Evolutionary conservation across 2,329 filamentous ascomycete genomes (phyloP).

Genomic region (Xylariales sp.): DNA sequence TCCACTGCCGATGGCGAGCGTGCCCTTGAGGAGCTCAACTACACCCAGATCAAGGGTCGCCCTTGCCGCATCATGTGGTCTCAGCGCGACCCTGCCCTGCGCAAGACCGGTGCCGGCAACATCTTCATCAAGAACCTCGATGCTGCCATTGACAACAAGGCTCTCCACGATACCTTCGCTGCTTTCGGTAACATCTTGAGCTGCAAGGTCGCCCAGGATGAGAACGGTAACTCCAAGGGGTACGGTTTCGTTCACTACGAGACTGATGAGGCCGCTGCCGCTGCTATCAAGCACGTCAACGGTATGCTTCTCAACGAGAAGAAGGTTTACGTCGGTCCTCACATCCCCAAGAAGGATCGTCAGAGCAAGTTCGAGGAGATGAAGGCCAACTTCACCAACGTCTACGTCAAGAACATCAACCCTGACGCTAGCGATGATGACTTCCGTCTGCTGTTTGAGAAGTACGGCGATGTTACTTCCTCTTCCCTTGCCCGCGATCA

Average conservation of each 20-base stretch:
- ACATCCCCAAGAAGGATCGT: conserved; percentile 99
- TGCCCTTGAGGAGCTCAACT: conserved; percentile 98
- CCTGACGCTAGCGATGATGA: conserved; percentile 83
- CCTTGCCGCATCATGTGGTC: conserved; percentile 99
- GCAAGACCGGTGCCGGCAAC: conserved; percentile 98
- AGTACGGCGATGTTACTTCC: conserved; percentile 90
- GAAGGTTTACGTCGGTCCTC: conserved; percentile 99
- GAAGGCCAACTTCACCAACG: conserved; percentile 99
- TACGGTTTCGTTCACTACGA: conserved; percentile 99
- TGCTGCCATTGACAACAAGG: conserved; percentile 99
- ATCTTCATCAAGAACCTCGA: conserved; percentile 99
- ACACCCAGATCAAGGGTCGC: conserved; percentile 97
- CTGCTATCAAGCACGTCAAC: conserved; percentile 99
- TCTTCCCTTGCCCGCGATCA: conserved; percentile 85
- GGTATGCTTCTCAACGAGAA: conserved; percentile 99
- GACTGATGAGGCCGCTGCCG: conserved; percentile 92
- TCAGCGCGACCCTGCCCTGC: conserved; percentile 95
- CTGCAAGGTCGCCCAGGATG: conserved; percentile 99
- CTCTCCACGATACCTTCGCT: conserved; percentile 97
- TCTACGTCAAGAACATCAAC: conserved; percentile 98
- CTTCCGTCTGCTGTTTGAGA: conserved; percentile 90
- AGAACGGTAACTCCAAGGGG: conserved; percentile 94
- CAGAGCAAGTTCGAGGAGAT: conserved; percentile 99
- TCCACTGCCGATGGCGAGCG: conserved; percentile 94
- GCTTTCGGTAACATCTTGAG: conserved; percentile 98